These are phyloP conservation scores for Trichopus zeylanicus DNA, from an alignment of 116 monocot species.

Conservation along the genomic window DNA sequence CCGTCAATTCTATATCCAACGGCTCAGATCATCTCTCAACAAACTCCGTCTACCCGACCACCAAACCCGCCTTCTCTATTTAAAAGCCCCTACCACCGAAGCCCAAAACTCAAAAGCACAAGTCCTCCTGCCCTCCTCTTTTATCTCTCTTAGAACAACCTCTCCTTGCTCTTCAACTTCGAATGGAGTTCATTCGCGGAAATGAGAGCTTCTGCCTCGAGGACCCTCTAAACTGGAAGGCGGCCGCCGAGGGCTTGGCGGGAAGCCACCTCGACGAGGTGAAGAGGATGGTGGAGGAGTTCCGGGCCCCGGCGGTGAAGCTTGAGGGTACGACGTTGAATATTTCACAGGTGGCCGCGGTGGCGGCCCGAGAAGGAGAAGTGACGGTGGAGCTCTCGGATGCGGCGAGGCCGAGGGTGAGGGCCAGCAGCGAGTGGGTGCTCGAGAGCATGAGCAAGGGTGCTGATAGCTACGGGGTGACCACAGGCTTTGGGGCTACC, in stretches of 20 bases:
- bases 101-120: background rate
- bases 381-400: conserved; percentile 15
- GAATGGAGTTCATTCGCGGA: background rate
- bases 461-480: conserved; percentile 56
- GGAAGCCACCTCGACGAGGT: conserved; percentile 30
- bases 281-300: conserved; percentile 16
- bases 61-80: background rate
- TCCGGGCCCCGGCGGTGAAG: conserved; percentile 10
- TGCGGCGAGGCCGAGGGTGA: conserved; percentile 23
- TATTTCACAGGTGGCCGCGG: conserved; percentile 33
- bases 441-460: conserved; percentile 30
- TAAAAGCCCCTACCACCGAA: background rate
- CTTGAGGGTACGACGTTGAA: conserved; percentile 26
- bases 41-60: background rate
- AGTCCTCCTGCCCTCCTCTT: background rate
- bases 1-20: background rate
- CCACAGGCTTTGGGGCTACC: conserved; percentile 71
- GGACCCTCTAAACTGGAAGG: conserved; percentile 19
- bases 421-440: conserved; percentile 53
- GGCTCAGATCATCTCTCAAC: background rate
- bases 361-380: conserved; percentile 12
- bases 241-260: conserved; percentile 17
- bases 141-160: no score
- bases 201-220: background rate
- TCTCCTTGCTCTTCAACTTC: background rate